Evolutionary conservation across 2,329 filamentous ascomycete species (phyloP), one percentile per base, ranked within the genome.

Genomic region (Cryphonectria nitschkei): DNA sequence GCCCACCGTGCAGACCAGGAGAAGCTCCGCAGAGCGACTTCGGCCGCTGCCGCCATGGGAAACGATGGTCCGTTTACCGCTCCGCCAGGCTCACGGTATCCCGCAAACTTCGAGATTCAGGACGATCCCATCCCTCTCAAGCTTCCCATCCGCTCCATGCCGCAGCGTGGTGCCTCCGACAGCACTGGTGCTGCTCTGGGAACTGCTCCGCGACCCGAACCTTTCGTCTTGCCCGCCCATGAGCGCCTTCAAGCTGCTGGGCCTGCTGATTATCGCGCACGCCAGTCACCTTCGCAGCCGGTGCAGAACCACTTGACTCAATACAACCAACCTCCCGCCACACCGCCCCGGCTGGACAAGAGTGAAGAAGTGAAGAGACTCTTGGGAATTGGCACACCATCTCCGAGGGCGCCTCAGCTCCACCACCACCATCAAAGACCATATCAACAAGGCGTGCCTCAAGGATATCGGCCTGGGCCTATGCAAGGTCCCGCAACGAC

Each of bases 1-100:
- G 94, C 94, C 46, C 93, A 97, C 75, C 89, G 92, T 65, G 91
- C 93, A 72, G 93, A 96, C 80, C 92, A 90, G 77, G 90, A 90
- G 68, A 85, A 86, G 72, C 86, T 86, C 62, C 84, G 84, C 37
- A 85, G 86, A 71, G 84, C 84, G 29, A 89, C 86, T 74, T 84
- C 85, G 22, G 80, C 83, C 67, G 84, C 84, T 68, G 73, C 85
- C 75, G 75, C 81, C 76, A 70, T 82, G 75, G 74, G 75, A 29
- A 76, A 79, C 43, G 76, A 81, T 9, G 80, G 81, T 13, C 83
- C 85, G 5, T 84, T 86, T 71, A 89, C 86, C n/a, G 87, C 88
- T n/a, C 83, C 84, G 29, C 78, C 78, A 2, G 81, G 80, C 65
- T 78, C 80, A 11, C 65, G 60, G 14, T 13, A 68, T 7, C 34